These are phyloP conservation scores for Solidago caesia DNA, from an alignment of 129 eudicot species.

Conservation along the genomic window DNA sequence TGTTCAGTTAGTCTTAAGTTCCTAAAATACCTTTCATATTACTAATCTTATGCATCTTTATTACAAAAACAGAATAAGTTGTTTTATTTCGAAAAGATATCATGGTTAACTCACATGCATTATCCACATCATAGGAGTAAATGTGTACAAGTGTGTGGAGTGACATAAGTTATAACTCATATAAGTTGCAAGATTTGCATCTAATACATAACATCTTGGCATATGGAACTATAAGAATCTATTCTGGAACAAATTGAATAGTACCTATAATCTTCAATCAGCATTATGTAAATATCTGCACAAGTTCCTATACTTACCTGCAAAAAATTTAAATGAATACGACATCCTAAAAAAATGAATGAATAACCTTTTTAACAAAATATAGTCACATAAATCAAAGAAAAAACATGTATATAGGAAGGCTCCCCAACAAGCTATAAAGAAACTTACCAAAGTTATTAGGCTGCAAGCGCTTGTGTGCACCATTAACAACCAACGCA, in stretches of 20 bases:
- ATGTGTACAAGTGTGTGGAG: neutral
- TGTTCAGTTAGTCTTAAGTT: neutral
- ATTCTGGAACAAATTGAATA: neutral
- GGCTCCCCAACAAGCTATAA: neutral
- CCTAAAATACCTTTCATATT: neutral
- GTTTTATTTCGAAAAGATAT: neutral
- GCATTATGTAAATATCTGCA: slow-evolving; percentile 1
- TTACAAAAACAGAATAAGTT: neutral
- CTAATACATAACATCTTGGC: neutral
- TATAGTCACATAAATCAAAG: neutral
- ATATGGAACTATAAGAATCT: neutral
- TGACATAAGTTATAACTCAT: neutral
- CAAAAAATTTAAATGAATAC: slow-evolving; percentile 4
- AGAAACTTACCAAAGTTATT: slow-evolving; percentile 11
- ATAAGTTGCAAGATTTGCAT: slow-evolving; percentile 1
- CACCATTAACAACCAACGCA: neutral
- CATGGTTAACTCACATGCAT: neutral
- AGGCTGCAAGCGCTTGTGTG: slow-evolving; percentile 13
- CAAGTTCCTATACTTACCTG: slow-evolving; percentile 16
- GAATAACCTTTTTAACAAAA: neutral
- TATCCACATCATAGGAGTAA: neutral
- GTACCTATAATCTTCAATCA: slow-evolving; percentile 13
- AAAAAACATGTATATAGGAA: neutral
- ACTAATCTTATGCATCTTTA: neutral
- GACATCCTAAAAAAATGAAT: neutral